Base-by-base conservation (phyloP, 495 filamentous ascomycete genomes). In the Neurospora sp. region DNA sequence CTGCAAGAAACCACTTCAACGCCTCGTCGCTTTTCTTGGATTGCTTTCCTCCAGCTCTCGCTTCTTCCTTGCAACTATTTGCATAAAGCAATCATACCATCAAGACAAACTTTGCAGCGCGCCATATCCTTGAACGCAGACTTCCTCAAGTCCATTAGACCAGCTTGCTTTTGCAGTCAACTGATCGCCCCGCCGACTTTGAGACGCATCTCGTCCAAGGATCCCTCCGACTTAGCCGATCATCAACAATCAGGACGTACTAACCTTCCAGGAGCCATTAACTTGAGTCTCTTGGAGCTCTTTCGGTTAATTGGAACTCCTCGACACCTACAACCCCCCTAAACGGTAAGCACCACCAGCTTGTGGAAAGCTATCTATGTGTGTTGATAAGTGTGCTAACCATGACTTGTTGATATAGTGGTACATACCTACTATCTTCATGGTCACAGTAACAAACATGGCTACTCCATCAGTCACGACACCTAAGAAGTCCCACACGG, bases 401-500 rank as follows among this genome's bases (percentile, higher is more conserved):
- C 9, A 84, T 73, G 79, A 7, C 85, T 86, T 82, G 81, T 79
- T 75, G 79, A 80, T 78, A 77, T 80, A 75, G 78, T 80, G 82
- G 81, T 78, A 35, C 76, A 39, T 61, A 71, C 37, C 69, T 73
- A 73, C 76, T 73, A 53, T 59, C 81, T 81, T 81, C 75, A 79
- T 72, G 73, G 76, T 70, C 70, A 76, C 72, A 75, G 78, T 81
- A 80, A 80, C 75, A 82, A 87, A 76, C 78, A 99, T 98, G 96
- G 94, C 96, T 81, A 92, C 93, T 79, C 88, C 90, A 82, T 87
- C 91, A 78, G 91, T 98, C 80, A 92, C 92, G 71, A 99, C 96
- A 72, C 96, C 96, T 48, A 85, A 95, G 80, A 97, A 96, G 88
- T 94, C 91, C 87, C 95, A 97, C 82, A 89, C 91, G 82, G 93